Evolutionary conservation across 768 basidiomycete species (phyloP).

Genomic region (Boletellus sp.): DNA sequence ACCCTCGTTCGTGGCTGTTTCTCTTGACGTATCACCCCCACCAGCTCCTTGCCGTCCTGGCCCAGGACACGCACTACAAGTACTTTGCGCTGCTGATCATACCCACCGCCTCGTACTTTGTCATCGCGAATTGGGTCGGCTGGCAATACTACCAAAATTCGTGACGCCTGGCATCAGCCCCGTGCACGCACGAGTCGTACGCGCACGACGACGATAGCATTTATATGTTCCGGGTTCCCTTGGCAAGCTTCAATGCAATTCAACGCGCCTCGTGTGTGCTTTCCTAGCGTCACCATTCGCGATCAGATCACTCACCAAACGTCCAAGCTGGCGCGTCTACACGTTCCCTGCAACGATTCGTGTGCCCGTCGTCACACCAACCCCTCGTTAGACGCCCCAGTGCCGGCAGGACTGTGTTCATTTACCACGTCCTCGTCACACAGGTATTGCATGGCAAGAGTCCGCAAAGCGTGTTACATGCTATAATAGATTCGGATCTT

Average conservation of each 20-base stretch:
- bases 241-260: conserved; percentile 11
- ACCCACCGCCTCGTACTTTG: conserved; percentile 81
- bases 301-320: conserved; percentile 21
- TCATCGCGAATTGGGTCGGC: conserved; percentile 98
- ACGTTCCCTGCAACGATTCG: conserved; percentile 22
- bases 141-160: conserved; percentile 97
- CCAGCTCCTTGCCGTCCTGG: conserved; percentile 63
- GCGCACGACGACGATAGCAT: conserved; percentile 5
- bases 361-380: conserved; percentile 9
- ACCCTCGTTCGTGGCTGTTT: not conserved
- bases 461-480: conserved; percentile 14
- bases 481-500: conserved; percentile 17
- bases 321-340: conserved; percentile 14
- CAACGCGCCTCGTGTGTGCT: conserved; percentile 22
- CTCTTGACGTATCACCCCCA: conserved; percentile 20
- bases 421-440: conserved; percentile 13
- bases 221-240: conserved; percentile 5
- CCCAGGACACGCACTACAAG: conserved; percentile 83
- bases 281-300: conserved; percentile 9
- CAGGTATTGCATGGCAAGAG: conserved; percentile 4
- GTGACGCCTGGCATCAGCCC: conserved; percentile 33
- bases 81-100: conserved; percentile 78
- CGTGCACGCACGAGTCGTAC: conserved; percentile 4
- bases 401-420: not conserved
- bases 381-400: not conserved